These are phyloP conservation scores for Leishmania guyanensis DNA, from an alignment of 208 protist genomes.

Conservation along the genomic window DNA sequence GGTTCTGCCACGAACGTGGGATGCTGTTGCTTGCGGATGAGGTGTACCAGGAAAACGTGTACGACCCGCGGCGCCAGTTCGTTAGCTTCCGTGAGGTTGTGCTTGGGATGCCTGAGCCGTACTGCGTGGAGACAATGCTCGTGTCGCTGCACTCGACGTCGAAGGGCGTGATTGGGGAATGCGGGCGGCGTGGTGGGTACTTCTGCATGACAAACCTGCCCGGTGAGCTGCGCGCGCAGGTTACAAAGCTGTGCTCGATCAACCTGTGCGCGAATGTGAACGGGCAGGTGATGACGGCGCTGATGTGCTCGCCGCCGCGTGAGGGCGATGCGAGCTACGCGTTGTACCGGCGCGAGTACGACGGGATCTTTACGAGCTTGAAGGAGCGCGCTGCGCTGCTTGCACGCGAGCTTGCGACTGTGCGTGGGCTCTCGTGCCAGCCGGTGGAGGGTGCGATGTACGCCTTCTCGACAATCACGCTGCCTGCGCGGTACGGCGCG, in stretches of 20 bases:
- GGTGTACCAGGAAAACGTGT: constrained; percentile 99
- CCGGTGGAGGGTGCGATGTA: constrained; percentile 98
- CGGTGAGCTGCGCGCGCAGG: constrained; percentile 63
- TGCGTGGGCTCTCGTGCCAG: constrained; percentile 95
- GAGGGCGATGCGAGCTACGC: constrained; percentile 92
- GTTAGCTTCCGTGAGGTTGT: constrained; percentile 90
- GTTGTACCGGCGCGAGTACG: constrained; percentile 83
- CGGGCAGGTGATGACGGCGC: constrained; percentile 94
- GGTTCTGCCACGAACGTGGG: constrained; percentile 63
- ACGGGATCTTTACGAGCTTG: constrained; percentile 75
- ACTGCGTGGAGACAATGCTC: constrained; percentile 64
- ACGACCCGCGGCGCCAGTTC: constrained; percentile 89
- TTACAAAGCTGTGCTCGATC: constrained; percentile 97
- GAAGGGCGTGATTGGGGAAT: constrained; percentile 98
- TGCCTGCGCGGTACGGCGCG: constrained; percentile 84
- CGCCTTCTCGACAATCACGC: constrained; percentile 95
- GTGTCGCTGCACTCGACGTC: constrained; percentile 97
- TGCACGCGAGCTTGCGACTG: constrained; percentile 87
- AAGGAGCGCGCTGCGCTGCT: constrained; percentile 68
- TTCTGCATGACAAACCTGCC: constrained; percentile 92
- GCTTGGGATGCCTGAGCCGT: constrained; percentile 62
- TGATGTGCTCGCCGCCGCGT: constrained; percentile 96
- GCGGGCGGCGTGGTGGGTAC: constrained; percentile 98
- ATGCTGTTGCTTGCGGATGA: constrained; percentile 98
- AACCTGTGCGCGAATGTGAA: constrained; percentile 97